Evolutionary conservation across 495 filamentous ascomycete genomes (phyloP), one percentile per base, ranked within the genome.

Genomic region (Neurospora sp.): DNA sequence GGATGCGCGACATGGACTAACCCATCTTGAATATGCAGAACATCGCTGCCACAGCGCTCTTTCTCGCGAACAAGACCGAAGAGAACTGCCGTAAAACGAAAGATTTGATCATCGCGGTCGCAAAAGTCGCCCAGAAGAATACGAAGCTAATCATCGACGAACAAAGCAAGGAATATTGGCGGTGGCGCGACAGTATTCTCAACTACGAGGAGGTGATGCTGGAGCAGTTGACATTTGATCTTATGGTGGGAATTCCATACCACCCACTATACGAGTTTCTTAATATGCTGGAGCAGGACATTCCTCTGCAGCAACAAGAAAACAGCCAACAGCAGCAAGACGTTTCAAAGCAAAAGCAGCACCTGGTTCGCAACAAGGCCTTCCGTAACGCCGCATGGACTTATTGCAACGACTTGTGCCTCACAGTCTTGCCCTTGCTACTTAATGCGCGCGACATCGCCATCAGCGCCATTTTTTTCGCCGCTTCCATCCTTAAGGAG

Each of bases 141-240:
- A 84, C 92, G 9, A 90, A 93, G 77, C 87, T 97, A 71, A 81
- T 92, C 12, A 91, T 99, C 35, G 95, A 98, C 78, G 96, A 97
- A 80, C 94, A 98, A 80, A 93, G 90, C 54, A 98, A 97, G 75
- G 96, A 98, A 75, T 99, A 92, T 79, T 99, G 96, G 96, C 87
- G 89, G 79, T 99, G 96, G 96, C 89, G 92, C 69, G 96, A 99
- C 78, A 94, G 90, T 71, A 95, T 99, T 66, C 85, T 98, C 3
- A 89, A 90, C 75, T 91, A 94, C 77, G 96, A 99, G 83, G 97
- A 98, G 77, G 82, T 93, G 59, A 89, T 98, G 82, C 87, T 99
- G 8, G 96, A 99, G 82, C 88, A 88, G 54, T 85, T 98, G 41
- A 98, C 96, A 79, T 99, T 99, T 79, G 96, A 99, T 81, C 82